Percentiles rank a stretch among this genome's conserved stretches.
Evolutionary conservation across 129 eudicot genomes (phyloP).

Genomic region (Tagetes erecta): DNA sequence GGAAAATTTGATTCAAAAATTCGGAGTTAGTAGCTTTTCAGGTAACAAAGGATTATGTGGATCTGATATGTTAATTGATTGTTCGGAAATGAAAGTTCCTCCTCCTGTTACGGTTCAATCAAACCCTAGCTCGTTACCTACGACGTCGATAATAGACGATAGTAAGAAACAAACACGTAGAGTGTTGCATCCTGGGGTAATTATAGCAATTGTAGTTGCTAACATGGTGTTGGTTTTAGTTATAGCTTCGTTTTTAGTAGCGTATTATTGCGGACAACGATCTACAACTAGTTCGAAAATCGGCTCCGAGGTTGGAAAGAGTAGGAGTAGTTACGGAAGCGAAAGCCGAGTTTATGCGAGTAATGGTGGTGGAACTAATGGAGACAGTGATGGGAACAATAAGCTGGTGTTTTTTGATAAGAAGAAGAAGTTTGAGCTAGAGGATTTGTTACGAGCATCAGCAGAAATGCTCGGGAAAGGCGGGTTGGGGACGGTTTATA

Average conservation of each 20-base stretch:
- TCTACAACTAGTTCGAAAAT: constrained; percentile 37
- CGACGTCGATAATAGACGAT: constrained; percentile 32
- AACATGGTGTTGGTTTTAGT: constrained; percentile 52
- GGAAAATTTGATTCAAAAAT: constrained; percentile 31
- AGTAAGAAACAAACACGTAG: constrained; percentile 31
- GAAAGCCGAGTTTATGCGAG: constrained; percentile 69
- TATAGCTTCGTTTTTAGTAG: constrained; percentile 47
- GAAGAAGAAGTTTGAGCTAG: constrained; percentile 81
- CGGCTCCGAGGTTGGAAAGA: constrained; percentile 56
- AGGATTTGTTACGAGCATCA: constrained; percentile 83
- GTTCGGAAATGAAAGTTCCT: constrained; percentile 40
- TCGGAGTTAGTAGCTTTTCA: constrained; percentile 52
- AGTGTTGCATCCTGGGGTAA: constrained; percentile 57
- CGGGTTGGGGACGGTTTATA: constrained; percentile 88
- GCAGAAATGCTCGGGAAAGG: constrained; percentile 99
- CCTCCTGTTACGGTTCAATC: constrained; percentile 57
- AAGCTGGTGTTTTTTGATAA: constrained; percentile 81
- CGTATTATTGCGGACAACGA: constrained; percentile 58
- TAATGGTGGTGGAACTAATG: constrained; percentile 45
- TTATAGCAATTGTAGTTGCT: constrained; percentile 55
- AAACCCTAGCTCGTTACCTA: constrained; percentile 71
- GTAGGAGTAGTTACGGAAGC: constrained; percentile 62
- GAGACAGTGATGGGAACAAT: constrained; percentile 64
- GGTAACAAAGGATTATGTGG: constrained; percentile 88
- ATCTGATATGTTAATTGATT: constrained; percentile 43